Percentiles rank a stretch among this genome's conserved stretches.
phyloP scores from a whole-genome alignment of 2,329 filamentous ascomycete species.

The Pseudovirgaria hyperparasitica region DNA sequence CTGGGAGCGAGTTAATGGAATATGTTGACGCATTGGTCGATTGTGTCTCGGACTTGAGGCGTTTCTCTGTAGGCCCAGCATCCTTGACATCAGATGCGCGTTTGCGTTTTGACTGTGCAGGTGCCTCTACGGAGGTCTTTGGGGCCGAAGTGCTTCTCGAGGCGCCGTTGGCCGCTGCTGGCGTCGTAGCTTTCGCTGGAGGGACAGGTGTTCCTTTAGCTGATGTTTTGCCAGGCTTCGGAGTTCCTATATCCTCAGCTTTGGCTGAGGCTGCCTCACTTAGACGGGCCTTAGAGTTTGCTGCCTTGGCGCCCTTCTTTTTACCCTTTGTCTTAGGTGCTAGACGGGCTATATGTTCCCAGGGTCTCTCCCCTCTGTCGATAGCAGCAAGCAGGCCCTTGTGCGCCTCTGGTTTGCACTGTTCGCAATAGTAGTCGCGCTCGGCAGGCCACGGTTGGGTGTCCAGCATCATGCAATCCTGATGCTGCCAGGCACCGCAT shows the following conservation, averaged over 20 bases:
- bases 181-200: too few species aligned
- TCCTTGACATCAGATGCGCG: slow-evolving; percentile 2
- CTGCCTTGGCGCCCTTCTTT: slow-evolving; percentile 42
- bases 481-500: slow-evolving; percentile 93
- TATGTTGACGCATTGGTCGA: slow-evolving; percentile 17
- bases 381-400: slow-evolving; percentile 68
- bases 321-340: slow-evolving; percentile 46
- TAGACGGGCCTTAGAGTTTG: slow-evolving; percentile 46
- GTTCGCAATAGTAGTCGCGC: slow-evolving; percentile 70
- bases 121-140: slow-evolving; percentile 4
- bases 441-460: slow-evolving; percentile 39
- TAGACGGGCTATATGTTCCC: slow-evolving; percentile 56
- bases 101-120: slow-evolving; percentile 1
- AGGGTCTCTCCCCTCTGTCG: slow-evolving; percentile 68
- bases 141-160: slow-evolving; percentile 7
- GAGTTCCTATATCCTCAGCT: slow-evolving; percentile 24
- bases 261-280: slow-evolving; percentile 46
- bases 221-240: slow-evolving; percentile 10
- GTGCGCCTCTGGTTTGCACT: slow-evolving; percentile 76
- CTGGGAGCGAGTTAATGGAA: slow-evolving; percentile 45
- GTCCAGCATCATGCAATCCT: slow-evolving; percentile 85
- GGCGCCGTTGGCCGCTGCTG: slow-evolving; percentile 6
- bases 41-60: too few species aligned
- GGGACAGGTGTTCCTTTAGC: too few species aligned
- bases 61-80: too few species aligned